phyloP scores from a whole-genome alignment of 768 basidiomycete genomes.

The Rhizopogon vesiculosus region DNA sequence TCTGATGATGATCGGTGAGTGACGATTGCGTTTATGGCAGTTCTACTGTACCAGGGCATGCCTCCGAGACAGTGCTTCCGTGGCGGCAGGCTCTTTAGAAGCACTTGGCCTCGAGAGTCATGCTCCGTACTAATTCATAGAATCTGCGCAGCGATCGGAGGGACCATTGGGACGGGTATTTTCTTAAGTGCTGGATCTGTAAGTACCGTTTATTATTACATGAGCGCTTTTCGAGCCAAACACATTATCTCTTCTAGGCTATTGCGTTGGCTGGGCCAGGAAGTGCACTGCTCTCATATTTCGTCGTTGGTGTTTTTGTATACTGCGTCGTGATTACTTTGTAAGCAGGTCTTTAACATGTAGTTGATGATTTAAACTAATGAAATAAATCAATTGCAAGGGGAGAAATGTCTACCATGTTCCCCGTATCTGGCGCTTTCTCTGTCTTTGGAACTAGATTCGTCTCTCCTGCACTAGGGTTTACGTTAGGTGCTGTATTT shows the following conservation, averaged over 20 bases:
- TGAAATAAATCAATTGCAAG: constrained; percentile 20
- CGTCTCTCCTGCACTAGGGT: constrained; percentile 56
- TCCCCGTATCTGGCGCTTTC: constrained; percentile 58
- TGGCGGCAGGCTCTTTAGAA: too few relatives aligned
- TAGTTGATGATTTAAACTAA: not conserved
- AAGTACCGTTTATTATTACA: constrained; percentile 8
- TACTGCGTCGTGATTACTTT: constrained; percentile 59
- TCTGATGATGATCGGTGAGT: constrained; percentile 38
- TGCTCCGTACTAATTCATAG: not conserved
- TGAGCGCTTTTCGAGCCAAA: not conserved
- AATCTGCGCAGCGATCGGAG: constrained; percentile 41
- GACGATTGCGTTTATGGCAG: not conserved
- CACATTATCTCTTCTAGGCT: constrained; percentile 26
- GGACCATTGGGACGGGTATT: constrained; percentile 57
- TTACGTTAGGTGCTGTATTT: constrained; percentile 41
- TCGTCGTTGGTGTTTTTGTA: constrained; percentile 54
- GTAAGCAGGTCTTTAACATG: constrained; percentile 20
- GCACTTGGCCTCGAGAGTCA: not conserved
- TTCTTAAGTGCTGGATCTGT: constrained; percentile 58
- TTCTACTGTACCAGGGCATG: too few relatives aligned
- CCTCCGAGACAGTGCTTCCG: too few relatives aligned
- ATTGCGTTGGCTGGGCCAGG: constrained; percentile 56
- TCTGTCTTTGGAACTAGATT: constrained; percentile 54
- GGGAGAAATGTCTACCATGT: constrained; percentile 65
- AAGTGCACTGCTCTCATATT: constrained; percentile 57